Base-by-base conservation (phyloP, 2,329 filamentous ascomycete species). In the Colletotrichum euphorbiae region DNA sequence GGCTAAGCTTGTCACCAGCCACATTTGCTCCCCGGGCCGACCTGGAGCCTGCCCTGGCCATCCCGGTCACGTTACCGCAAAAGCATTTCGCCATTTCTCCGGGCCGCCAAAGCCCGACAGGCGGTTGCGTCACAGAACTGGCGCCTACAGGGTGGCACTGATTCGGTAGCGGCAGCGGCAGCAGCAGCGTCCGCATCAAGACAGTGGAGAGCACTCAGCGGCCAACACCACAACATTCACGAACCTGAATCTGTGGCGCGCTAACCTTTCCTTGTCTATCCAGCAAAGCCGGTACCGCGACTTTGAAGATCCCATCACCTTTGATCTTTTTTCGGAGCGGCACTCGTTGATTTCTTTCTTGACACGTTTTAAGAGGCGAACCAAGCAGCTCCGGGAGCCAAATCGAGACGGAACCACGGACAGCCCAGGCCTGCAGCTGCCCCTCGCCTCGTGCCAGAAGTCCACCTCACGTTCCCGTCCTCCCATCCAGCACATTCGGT, bases 91-190 rank as follows among this genome's bases (percentile, higher is more conserved):
- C 38, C 65, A 9, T 42, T 45, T 7, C n/a, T 43, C 50, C 60
- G 65, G 33, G 45, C 19, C 55, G 24, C 40, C 46, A 31, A 24
- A 24, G 24, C 24, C 4, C 24, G 4, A 33, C 21, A 19, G 38
- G 63, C 33, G 54, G 65, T 70, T 71, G 69, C 69, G 70, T 71
- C 70, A 71, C 70, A 48, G 65, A 56, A 43, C 46, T 69, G 70
- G 54, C 62, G 70, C 69, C 70, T 71, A 57, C 62, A 13, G 45
- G 12, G 33, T 52, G 45, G 38, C 59, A 64, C 46, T 46, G 51
- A 45, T 57, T 42, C 24, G 31, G 43, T 31, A 19, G 42, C 11
- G 42, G 43, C 43, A 46, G 50, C 62, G 7, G 5, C 48, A 33
- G 28, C 48, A 46, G n/a, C 43, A 46, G 43, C 17, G 58, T 21